Base-by-base conservation (phyloP, 2,329 filamentous ascomycete species). In the Arthrinium puccinioides region DNA sequence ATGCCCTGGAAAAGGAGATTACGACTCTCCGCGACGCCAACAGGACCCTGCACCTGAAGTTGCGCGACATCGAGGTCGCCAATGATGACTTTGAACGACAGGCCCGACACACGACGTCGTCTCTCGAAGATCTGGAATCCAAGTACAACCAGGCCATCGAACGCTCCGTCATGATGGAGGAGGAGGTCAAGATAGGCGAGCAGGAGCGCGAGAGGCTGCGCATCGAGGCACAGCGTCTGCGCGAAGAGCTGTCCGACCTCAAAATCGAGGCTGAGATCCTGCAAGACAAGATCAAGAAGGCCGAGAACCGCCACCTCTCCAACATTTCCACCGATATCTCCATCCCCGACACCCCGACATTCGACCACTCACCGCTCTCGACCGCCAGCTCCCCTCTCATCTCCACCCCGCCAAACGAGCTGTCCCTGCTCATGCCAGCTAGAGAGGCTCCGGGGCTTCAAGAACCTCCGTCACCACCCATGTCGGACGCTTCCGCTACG, bases 1-100 rank as follows among this genome's bases (percentile, higher is more conserved):
- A 83, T 55, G 70, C 72, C 4, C 74, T 98, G 37, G 89, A 98
- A 63, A 97, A 96, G 63, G 92, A 98, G 62, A 89, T 98, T 52
- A 98, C 92, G 6, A 83, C 76, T 8, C 72, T 98, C 51, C 84
- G 92, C 55, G 89, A 98, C 48, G 62, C 79, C 33, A 94, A 88
- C 60, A 74, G 92, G 47, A 81, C 82, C 4, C 64, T 96, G 43
- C 84, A 92, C 53, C 70, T 95, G 45, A 86, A 76, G 61, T 69
- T 98, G 40, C 82, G 92, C 49, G 92, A 98, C 60, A 95, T 90
- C 51, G 92, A 98, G 63, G 92, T 98, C 38, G 87, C 86, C 58
- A 98, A 97, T 65, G 92, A 98, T 69, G 92, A 98, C 62, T 96
- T 90, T 57, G 92, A 98, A 68, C 82, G 88, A 48, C 90, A 97